Base-by-base conservation (phyloP, 1,139 yeast genomes). In the Pichia sp. region DNA sequence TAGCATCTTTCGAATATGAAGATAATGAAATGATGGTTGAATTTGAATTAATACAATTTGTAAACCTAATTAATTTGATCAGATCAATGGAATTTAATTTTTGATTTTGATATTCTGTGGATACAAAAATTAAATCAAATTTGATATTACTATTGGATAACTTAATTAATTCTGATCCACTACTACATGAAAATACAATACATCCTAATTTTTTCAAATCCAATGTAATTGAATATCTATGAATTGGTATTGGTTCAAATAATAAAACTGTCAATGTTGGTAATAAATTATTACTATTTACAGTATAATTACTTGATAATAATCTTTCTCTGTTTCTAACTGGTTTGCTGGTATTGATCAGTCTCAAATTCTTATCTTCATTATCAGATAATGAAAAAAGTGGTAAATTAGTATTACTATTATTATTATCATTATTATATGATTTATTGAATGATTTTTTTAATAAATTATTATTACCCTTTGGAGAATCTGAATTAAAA, bases 221-320 rank as follows among this genome's bases (percentile, higher is more conserved):
- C 54, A 77, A 79, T 47, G 82, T 79, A 44, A 85, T 77, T 14
- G 87, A 77, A 64, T 81, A 89, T 47, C 96, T 71, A 57, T 87
- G 84, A 49, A 85, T 85, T 0, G 96, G 93, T 56, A 87, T 87
- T 4, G 95, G 90, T 62, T 90, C 96, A 69, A 96, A 90, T 34
- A 89, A 75, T 48, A 91, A 71, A 3, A 89, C 83, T 66, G 50
- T 49, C n/a, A 53, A 44, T 27, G 52, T 44, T 14, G 56, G 51
- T 42, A 53, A 42, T 34, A 47, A 33, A 36, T 36, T 36, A 19
- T 19, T 4, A 19, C 2, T 18, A 36, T 19, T n/a, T 18, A 11
- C 1, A 7, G 11, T 36, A 8, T 22, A 36, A 18, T 18, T 19
- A 5, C 16, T 36, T 8, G 63, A 58, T 5, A 62, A 59, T n/a